Evolutionary conservation across 495 filamentous ascomycete genomes (phyloP).

Genomic region (Penicillium cinerascens): DNA sequence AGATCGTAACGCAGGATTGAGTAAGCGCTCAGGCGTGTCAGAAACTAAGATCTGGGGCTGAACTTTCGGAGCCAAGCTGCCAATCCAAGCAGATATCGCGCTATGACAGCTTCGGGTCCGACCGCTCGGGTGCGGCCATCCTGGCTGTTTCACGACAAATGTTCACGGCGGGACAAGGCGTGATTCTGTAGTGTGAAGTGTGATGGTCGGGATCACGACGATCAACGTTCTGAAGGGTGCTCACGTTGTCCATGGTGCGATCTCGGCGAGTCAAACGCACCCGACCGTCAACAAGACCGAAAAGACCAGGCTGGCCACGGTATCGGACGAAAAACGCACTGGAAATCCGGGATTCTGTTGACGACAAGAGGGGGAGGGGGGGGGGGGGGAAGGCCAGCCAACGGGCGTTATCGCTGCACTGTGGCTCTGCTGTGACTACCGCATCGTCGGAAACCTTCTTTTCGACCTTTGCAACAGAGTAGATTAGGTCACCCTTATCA

Average conservation of each 20-base stretch:
- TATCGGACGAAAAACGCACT: conserved; percentile 20
- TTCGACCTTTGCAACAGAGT: conserved; percentile 16
- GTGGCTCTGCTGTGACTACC: conserved; percentile 9
- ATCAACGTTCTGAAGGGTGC: not conserved
- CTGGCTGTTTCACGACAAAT: conserved; percentile 3
- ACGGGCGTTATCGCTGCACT: conserved; percentile 19
- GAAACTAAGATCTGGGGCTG: conserved; percentile 21
- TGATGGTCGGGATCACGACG: conserved; percentile 4
- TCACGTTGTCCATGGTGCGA: conserved; percentile 1
- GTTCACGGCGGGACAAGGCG: conserved; percentile 5
- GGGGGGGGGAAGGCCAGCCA: conserved; percentile 18
- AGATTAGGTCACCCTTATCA: conserved; percentile 11
- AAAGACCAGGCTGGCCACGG: not conserved
- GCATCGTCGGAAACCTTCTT: conserved; percentile 17
- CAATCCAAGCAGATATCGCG: conserved; percentile 6
- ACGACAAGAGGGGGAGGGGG: conserved; percentile 12
- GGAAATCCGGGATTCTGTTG: conserved; percentile 4
- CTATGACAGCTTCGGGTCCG: conserved; percentile 7
- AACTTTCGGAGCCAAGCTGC: conserved; percentile 15
- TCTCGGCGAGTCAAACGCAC: conserved; percentile 3
- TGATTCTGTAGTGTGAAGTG: conserved; percentile 13
- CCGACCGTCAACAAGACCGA: not conserved
- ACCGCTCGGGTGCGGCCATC: conserved; percentile 18
- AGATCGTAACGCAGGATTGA: not conserved
- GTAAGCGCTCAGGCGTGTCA: conserved; percentile 10